Evolutionary conservation across 2,329 filamentous ascomycete species (phyloP), one percentile per base, ranked within the genome.

Genomic region (Cercospora brassicicola): DNA sequence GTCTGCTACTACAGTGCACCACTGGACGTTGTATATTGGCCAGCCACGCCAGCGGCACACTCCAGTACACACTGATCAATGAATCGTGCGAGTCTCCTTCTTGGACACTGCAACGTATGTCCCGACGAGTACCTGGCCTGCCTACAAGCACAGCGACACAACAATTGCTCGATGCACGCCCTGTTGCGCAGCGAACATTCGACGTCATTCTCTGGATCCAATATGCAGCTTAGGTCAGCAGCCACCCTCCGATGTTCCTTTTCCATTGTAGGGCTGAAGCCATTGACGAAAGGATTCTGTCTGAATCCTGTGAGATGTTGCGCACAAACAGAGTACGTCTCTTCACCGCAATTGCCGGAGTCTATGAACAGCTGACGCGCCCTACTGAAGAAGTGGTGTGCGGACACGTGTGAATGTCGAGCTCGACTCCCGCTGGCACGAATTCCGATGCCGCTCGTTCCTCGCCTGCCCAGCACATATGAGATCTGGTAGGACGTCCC

Each of bases 141-240:
- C 18, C 18, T 26, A 20, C 18, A 18, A 48, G 45, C 20, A 10
- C 45, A 23, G 45, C 45, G 45, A 23, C 18, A 26, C 3, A 26
- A 13, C 20, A 23, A 23, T 51, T 5, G 13, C 45, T 26, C 45
- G 20, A 26, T 20, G 20, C n/a, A 48, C 42, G 18, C 45, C 45
- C 20, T 23, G 9, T 30, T 53, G 23, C 53, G 26, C 53, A 57
- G 23, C 23, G 30, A 57, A 18, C 53, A 9, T 57, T 18, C n/a
- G 9, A n/a, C 13, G 53, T 57, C 53, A 31, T 57, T 30, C 8
- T 23, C 15, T 18, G 53, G 53, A 15, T 26, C 15, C 53, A 20
- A 30, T n/a, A 33, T 33, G 53, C 53, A 57, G 53, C 53, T 57
- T 33, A 57, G 26, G 53, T 57, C 53, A 57, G 53, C 53, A 57